A percentile compares a stretch with the other conserved stretches of the same genome.
phyloP scores from a whole-genome alignment of 1,284 basidiomycete species.

The Veloboletus limbatus region DNA sequence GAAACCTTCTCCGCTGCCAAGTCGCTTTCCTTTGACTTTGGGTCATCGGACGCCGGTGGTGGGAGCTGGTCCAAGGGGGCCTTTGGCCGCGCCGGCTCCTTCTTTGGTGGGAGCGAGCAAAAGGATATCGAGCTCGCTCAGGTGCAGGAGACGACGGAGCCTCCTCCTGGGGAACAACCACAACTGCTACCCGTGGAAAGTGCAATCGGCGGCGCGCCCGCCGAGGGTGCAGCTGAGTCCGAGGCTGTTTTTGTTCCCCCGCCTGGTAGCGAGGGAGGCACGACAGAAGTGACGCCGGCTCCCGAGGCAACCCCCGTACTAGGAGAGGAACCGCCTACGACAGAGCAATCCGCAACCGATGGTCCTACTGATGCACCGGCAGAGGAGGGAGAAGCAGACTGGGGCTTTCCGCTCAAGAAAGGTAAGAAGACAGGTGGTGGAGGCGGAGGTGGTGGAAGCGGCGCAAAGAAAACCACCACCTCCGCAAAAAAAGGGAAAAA shows the following conservation, averaged over 20 bases:
- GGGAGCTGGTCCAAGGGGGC: neutral
- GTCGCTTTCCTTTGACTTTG: slow-evolving; percentile 9
- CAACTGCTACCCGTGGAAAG: neutral
- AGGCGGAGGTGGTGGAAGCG: neutral
- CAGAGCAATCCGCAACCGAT: slow-evolving; percentile 18
- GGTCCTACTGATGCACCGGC: slow-evolving; percentile 16
- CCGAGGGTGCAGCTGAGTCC: neutral
- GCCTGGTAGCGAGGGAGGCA: neutral
- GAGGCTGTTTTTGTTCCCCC: neutral
- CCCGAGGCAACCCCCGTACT: neutral
- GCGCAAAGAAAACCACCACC: slow-evolving; percentile 25
- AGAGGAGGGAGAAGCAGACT: slow-evolving; percentile 16
- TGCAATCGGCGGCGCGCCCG: neutral
- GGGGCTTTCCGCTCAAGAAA: neutral
- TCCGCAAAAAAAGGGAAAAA: slow-evolving; percentile 21
- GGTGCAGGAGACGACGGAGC: neutral
- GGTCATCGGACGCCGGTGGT: neutral
- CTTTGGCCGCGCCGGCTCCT: neutral
- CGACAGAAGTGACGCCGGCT: neutral
- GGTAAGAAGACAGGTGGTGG: neutral
- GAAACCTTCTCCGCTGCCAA: slow-evolving; percentile 7
- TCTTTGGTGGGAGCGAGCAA: slow-evolving; percentile 7
- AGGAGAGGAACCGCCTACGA: slow-evolving; percentile 4
- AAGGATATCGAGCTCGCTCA: slow-evolving; percentile 14
- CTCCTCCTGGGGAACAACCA: neutral